phyloP scores from a whole-genome alignment of 1,139 yeast species.

The Debaryomyces sp. region DNA sequence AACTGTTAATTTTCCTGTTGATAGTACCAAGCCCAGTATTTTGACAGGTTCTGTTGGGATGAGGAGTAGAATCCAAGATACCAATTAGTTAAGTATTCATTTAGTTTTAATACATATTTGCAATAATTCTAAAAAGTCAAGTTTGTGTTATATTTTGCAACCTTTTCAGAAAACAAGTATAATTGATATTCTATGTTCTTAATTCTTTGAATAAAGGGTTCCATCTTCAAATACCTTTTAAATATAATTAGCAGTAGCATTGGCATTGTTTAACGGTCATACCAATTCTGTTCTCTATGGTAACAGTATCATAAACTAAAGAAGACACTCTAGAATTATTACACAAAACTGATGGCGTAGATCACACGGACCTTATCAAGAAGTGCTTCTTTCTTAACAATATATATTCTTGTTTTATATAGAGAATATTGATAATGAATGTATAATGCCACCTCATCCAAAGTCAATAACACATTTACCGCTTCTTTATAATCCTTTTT shows the following conservation, averaged over 20 bases:
- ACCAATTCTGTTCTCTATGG: background rate
- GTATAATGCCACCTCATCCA: slow-evolving; percentile 7
- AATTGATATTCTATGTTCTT: background rate
- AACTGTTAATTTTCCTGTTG: slow-evolving; percentile 26
- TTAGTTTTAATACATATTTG: background rate
- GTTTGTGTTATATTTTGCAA: background rate
- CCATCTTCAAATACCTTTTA: background rate
- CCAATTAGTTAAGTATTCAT: background rate
- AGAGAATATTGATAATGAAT: background rate
- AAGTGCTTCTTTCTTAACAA: background rate
- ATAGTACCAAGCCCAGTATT: slow-evolving; percentile 25
- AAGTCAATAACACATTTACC: slow-evolving; percentile 30
- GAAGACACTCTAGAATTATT: background rate
- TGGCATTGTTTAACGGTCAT: background rate
- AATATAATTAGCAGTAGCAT: background rate
- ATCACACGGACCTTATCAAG: slow-evolving; percentile 3
- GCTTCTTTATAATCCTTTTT: slow-evolving; percentile 60
- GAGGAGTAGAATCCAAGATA: slow-evolving; percentile 17
- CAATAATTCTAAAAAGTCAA: background rate
- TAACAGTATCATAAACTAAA: background rate
- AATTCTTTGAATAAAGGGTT: background rate
- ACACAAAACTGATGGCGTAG: slow-evolving; percentile 3
- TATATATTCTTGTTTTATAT: background rate
- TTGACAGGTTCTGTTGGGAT: slow-evolving; percentile 43
- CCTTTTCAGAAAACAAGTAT: background rate